phyloP scores from a whole-genome alignment of 495 filamentous ascomycete genomes.

The Hypoxylon lienhwacheense region DNA sequence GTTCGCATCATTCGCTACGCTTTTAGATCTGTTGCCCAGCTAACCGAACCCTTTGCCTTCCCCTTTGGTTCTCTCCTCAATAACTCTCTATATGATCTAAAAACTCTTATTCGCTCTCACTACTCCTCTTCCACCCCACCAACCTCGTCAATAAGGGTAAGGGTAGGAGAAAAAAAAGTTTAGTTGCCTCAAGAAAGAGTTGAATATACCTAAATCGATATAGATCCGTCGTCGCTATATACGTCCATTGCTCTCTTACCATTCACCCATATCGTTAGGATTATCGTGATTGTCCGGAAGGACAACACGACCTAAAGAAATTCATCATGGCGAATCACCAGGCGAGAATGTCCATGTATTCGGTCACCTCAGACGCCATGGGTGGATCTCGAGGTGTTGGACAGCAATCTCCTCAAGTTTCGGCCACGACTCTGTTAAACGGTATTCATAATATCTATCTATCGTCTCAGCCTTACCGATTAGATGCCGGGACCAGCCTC shows the following conservation, averaged over 20 bases:
- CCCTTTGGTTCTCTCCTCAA: slow-evolving; percentile 1
- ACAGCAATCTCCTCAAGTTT: slow-evolving; percentile 76
- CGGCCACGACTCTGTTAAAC: slow-evolving; percentile 89
- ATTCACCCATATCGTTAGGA: slow-evolving; percentile 3
- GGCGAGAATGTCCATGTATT: slow-evolving; percentile 84
- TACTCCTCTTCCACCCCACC: no score
- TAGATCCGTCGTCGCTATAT: not conserved
- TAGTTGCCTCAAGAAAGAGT: not conserved
- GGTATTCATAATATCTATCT: slow-evolving; percentile 86
- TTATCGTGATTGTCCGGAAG: slow-evolving; percentile 43
- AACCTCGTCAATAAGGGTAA: slow-evolving; percentile 8
- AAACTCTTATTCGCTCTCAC: slow-evolving; percentile 26
- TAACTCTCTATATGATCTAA: not conserved
- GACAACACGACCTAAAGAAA: slow-evolving; percentile 37
- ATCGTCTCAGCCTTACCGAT: slow-evolving; percentile 73
- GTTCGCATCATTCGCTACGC: slow-evolving; percentile 21
- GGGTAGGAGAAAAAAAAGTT: no score
- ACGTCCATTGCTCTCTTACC: not conserved
- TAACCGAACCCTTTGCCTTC: slow-evolving; percentile 8
- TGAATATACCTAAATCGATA: slow-evolving; percentile 2
- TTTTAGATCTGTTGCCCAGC: slow-evolving; percentile 22
- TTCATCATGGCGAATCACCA: slow-evolving; percentile 64
- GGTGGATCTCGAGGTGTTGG: slow-evolving; percentile 59
- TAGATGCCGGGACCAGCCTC: slow-evolving; percentile 89
- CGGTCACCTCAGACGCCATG: slow-evolving; percentile 66